Evolutionary conservation across 768 basidiomycete species (phyloP), one percentile per base, ranked within the genome.

Genomic region (Macrolepiota dolichaula): DNA sequence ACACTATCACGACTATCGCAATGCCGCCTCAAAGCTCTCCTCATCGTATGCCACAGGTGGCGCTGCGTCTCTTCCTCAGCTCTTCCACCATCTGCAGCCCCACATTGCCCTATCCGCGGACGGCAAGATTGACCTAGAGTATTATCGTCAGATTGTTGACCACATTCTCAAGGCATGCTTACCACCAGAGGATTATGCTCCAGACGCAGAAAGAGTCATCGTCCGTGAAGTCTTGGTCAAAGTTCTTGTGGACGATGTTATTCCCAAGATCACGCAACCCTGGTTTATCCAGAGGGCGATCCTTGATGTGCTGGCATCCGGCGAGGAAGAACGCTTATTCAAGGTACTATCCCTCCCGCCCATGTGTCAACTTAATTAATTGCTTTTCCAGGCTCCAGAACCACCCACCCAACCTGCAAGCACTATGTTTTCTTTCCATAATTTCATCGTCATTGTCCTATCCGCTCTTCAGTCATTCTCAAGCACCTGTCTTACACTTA

Each of bases 201-300:
- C 93, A 17, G 86, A 91, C 53, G 72, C 86, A 0, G 92, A 97
- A 75, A 83, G 92, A n/a, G 79, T 83, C 62, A 89, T 98, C 61
- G 74, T 92, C 44, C 85, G 94, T 60, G 96, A 98, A 75, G 77
- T 97, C 40, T 67, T 96, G 32, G 82, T 93, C 68, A 89, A 91
- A 66, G 79, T 92, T 24, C 74, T 98, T 5, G 75, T 94, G 63
- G 81, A 82, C 51, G 85, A 87, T 63, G 73, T 89, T 25, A 68
- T 89, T 25, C 87, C 87, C 32, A 86, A 84, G 65, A 71, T 96
- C 54, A 83, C 85, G 5, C 89, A 97, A 70, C 90, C 92, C 0
- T 98, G 96, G 94, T 98, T 97, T 71, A 82, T 96, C 50, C 86
- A 94, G 61, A 85, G 79, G 67, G 68, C 81, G 2, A 77, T 90